Base-by-base conservation (phyloP, 2,329 filamentous ascomycete genomes). In the Botryosphaeria dothidea region DNA sequence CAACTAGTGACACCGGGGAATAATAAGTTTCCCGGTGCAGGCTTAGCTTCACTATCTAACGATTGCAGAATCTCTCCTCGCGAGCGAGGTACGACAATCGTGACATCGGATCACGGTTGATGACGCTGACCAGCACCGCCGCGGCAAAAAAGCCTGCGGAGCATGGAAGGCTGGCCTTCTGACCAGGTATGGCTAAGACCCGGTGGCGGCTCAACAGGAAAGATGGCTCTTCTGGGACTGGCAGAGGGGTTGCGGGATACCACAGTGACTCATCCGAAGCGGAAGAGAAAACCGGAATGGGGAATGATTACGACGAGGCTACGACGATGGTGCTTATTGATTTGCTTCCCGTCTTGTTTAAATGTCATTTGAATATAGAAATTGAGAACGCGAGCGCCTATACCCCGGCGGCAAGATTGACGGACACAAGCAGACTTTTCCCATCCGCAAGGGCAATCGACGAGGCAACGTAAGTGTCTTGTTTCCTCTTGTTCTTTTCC, bases 1-100 rank as follows among this genome's bases (percentile, higher is more conserved):
- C 92, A 19, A 92, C 93, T 21, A 83, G 77, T 67, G 80, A 81
- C 57, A 66, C 64, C 31, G 64, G 64, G 60, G 64, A 66, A 60
- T 66, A 60, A 66, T 56, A 56, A 64, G 49, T 54, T 54, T 49
- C 38, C 36, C 43, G 49, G 61, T 54, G 61, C 29, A 21, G 31
- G 41, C 48, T 27, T 54, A 56, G 49, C 49, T 54, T 46, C 61
- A 64, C 61, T 64, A 38, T 64, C 61, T 64, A 46, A 64, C 41
- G 13, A 45, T 52, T 25, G 38, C 61, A 64, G 49, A 64, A 56
- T 64, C 29, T 64, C 46, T 64, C 61, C 61, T 52, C 61, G 61
- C 51, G 61, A 64, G 41, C 61, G 38, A n/a, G 61, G 51, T 41
- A 45, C 27, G 29, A 25, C 38, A 38, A 56, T 21, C 48, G 38